These are phyloP conservation scores for Kwoniella mangroviensis DNA, from an alignment of 768 basidiomycete species.

Conservation along the genomic window DNA sequence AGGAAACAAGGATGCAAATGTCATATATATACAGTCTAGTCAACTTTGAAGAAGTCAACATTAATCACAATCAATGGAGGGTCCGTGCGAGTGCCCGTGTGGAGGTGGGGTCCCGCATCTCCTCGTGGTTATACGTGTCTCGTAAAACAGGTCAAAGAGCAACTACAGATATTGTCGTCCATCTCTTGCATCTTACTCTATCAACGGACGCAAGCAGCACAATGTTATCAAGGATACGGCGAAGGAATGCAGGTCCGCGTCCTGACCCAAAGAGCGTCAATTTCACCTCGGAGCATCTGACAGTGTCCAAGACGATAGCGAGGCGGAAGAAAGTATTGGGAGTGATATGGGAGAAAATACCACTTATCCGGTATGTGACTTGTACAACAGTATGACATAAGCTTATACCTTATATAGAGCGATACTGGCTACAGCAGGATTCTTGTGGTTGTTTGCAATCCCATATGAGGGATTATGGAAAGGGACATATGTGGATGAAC, in stretches of 20 bases:
- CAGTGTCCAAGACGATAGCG: slow-evolving; percentile 35
- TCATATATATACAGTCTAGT: neutral
- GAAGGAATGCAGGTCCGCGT: slow-evolving; percentile 1
- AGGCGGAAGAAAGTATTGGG: slow-evolving; percentile 29
- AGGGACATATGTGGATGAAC: slow-evolving; percentile 87
- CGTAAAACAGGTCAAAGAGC: neutral
- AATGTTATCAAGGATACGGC: slow-evolving; percentile 31
- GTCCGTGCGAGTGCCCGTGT: neutral
- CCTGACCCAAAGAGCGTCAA: slow-evolving; percentile 30
- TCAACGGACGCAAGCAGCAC: neutral
- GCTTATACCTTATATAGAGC: slow-evolving; percentile 55
- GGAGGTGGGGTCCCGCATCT: slow-evolving; percentile 14
- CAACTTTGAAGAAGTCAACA: neutral
- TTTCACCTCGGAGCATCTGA: slow-evolving; percentile 40
- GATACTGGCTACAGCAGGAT: slow-evolving; percentile 68
- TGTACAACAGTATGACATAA: neutral
- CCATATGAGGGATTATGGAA: slow-evolving; percentile 71
- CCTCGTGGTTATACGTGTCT: neutral
- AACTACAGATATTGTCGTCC: no score
- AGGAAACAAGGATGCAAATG: slow-evolving; percentile 7
- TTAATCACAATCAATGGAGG: no score
- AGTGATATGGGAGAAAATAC: slow-evolving; percentile 24
- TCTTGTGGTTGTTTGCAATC: slow-evolving; percentile 81
- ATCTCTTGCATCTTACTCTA: no score
- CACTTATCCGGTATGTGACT: slow-evolving; percentile 22